Evolutionary conservation across 2,329 filamentous ascomycete genomes (phyloP).

Genomic region (Sporothrix dimorphospora): DNA sequence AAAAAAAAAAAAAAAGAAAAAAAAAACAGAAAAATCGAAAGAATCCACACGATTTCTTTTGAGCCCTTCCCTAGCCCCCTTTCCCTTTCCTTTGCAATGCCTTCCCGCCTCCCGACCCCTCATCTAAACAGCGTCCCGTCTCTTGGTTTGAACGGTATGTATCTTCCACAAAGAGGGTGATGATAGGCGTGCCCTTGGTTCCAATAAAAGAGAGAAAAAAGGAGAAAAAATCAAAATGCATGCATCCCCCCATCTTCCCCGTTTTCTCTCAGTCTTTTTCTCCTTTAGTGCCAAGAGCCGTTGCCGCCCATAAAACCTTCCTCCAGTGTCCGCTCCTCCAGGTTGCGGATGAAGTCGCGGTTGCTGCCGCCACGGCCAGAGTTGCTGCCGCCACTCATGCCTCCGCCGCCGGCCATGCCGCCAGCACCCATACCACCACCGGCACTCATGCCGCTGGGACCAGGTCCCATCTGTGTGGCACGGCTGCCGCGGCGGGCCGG

Average conservation of each 20-base stretch:
- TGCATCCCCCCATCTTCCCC: too few relatives aligned
- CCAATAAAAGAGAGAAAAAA: background rate
- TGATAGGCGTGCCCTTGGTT: background rate
- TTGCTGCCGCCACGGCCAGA: constrained; percentile 46
- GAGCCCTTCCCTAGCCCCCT: background rate
- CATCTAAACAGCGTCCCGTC: background rate
- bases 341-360: constrained; percentile 88
- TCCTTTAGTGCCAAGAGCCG: constrained; percentile 64
- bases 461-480: constrained; percentile 61
- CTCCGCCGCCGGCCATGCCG: constrained; percentile 36
- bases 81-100: constrained; percentile 4
- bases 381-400: constrained; percentile 11
- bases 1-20: background rate
- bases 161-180: background rate
- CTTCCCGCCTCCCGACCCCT: background rate
- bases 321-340: constrained; percentile 92
- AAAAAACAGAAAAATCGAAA: background rate
- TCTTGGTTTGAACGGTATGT: background rate
- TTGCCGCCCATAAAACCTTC: constrained; percentile 81
- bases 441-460: constrained; percentile 30
- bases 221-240: background rate
- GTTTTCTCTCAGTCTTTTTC: background rate
- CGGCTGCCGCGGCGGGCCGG: constrained; percentile 76
- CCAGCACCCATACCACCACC: constrained; percentile 17
- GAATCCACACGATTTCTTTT: constrained; percentile 8